Conservation (phyloP, 257 asterid genomes). For the Anisodus tanguticus region DNA sequence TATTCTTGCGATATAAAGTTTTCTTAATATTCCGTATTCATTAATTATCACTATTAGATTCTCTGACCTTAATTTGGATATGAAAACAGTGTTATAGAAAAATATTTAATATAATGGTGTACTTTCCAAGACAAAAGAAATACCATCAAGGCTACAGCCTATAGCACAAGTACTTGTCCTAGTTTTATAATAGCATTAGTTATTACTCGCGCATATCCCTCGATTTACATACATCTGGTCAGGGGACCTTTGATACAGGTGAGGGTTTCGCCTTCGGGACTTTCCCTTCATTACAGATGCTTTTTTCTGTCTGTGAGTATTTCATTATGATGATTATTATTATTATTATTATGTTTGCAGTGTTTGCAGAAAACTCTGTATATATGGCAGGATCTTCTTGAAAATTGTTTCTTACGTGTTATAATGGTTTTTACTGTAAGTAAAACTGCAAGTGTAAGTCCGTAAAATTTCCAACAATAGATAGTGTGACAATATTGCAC, state of each 20-base stretch:
- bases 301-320: too few species aligned
- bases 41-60: not conserved
- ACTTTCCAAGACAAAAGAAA: not conserved
- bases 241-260: too few species aligned
- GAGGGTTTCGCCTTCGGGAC: too few species aligned
- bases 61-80: not conserved
- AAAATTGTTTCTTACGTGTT: constrained; percentile 27
- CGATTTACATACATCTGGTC: too few species aligned
- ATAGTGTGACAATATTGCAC: constrained; percentile 15
- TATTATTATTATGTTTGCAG: constrained; percentile 11
- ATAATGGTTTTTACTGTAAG: constrained; percentile 19
- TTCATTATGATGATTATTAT: not conserved
- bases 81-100: not conserved
- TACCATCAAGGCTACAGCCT: not conserved
- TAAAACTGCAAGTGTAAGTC: constrained; percentile 17
- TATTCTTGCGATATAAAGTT: too few species aligned
- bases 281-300: too few species aligned
- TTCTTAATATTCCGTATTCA: not conserved
- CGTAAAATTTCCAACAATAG: constrained; percentile 19
- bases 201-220: too few species aligned
- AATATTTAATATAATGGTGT: not conserved
- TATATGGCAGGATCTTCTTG: not conserved
- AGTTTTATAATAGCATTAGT: not conserved
- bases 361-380: not conserved
- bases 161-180: not conserved